A percentile compares a stretch with the other conserved stretches of the same genome.
Conservation (phyloP, 1,139 yeast genomes). For the Wickerhamomyces sp. region DNA sequence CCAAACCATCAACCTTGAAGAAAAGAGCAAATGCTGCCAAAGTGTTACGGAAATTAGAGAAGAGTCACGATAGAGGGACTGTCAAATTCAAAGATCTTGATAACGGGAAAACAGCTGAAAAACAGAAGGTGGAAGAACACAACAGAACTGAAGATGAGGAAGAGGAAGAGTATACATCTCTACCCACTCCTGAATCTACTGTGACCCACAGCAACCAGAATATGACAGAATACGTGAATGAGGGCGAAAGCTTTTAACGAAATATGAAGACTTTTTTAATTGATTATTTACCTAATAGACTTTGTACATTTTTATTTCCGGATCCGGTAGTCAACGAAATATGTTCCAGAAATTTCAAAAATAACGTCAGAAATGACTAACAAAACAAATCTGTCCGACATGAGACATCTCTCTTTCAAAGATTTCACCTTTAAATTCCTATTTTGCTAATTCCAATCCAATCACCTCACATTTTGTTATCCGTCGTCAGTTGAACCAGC, state of each 20-base stretch:
- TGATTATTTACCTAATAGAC: neutral
- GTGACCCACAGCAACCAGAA: slow-evolving; percentile 4
- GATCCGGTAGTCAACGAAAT: neutral
- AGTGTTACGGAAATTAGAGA: neutral
- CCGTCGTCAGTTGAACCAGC: neutral
- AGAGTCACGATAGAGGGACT: neutral
- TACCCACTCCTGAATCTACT: slow-evolving; percentile 25
- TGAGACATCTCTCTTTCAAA: too few relatives aligned
- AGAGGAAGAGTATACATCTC: slow-evolving; percentile 12
- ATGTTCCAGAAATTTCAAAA: neutral
- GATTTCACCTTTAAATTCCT: too few relatives aligned
- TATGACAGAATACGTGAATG: neutral
- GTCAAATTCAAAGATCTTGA: neutral
- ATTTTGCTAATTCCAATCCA: too few relatives aligned
- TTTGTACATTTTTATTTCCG: neutral
- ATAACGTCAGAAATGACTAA: neutral
- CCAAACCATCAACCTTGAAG: neutral
- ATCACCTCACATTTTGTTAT: too few relatives aligned
- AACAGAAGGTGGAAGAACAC: neutral
- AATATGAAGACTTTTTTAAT: too few relatives aligned
- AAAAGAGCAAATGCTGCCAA: neutral
- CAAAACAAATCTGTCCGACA: too few relatives aligned
- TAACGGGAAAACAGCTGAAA: neutral
- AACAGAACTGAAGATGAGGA: neutral
- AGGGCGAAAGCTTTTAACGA: neutral